A percentile compares a stretch with the other conserved stretches of the same genome.
Conservation (phyloP, 306 rosid species). For the Lotus japonicus region DNA sequence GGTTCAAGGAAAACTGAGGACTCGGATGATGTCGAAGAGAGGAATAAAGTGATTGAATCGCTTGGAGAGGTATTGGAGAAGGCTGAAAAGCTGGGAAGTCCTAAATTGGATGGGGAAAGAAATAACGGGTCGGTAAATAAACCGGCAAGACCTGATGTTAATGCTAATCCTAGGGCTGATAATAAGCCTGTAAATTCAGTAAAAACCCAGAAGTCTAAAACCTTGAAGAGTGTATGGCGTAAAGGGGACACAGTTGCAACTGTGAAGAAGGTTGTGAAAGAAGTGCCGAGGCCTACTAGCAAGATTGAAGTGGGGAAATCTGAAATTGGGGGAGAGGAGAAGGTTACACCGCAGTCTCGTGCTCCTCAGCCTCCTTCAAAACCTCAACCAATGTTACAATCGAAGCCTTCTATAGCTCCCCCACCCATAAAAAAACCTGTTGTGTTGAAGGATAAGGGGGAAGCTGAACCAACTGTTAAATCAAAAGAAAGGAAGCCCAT, state of each 20-base stretch:
- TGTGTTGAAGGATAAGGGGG: conserved; percentile 76
- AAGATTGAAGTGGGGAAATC: conserved; percentile 32
- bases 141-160: conserved; percentile 28
- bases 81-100: conserved; percentile 71
- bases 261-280: conserved; percentile 62
- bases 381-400: conserved; percentile 64
- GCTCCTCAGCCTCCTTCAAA: conserved; percentile 43
- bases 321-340: conserved; percentile 27
- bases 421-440: conserved; percentile 60
- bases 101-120: conserved; percentile 36
- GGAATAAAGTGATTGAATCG: conserved; percentile 76
- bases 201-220: conserved; percentile 45
- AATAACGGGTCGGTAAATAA: conserved; percentile 41
- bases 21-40: conserved; percentile 43
- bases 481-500: conserved; percentile 75
- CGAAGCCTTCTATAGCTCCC: conserved; percentile 62
- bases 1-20: conserved; percentile 26
- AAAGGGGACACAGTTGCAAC: conserved; percentile 77
- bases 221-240: conserved; percentile 92
- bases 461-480: conserved; percentile 33
- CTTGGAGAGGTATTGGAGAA: conserved; percentile 95
- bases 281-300: conserved; percentile 39
- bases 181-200: conserved; percentile 18
- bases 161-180: conserved; percentile 25
- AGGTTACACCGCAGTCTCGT: conserved; percentile 34